These are phyloP conservation scores for Cardamine chenopodiifolia DNA, from an alignment of 345 rosid species.

Conservation along the genomic window DNA sequence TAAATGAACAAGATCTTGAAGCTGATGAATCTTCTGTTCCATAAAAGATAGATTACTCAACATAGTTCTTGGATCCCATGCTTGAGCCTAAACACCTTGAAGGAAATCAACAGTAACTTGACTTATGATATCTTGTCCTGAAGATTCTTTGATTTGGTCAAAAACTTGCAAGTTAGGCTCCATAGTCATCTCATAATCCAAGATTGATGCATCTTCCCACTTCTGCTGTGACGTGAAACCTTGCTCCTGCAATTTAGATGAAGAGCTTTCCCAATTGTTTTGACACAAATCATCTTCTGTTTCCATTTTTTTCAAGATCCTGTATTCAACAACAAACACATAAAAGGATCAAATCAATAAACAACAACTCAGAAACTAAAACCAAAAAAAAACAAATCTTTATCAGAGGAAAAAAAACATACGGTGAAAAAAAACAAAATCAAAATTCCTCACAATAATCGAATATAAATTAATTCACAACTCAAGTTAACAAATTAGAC, in stretches of 20 bases:
- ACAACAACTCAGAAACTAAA: not conserved
- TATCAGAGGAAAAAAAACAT: not conserved
- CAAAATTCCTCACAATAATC: slow-evolving; percentile 8
- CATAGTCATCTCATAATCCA: slow-evolving; percentile 52
- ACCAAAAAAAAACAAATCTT: not conserved
- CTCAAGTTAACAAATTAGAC: not conserved
- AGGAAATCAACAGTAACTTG: slow-evolving; percentile 46
- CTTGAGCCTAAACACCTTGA: slow-evolving; percentile 51
- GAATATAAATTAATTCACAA: slow-evolving; percentile 1
- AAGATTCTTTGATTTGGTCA: slow-evolving; percentile 47
- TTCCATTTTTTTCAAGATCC: slow-evolving; percentile 54
- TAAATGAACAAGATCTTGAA: slow-evolving; percentile 83
- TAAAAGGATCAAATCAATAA: slow-evolving; percentile 1
- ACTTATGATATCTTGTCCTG: slow-evolving; percentile 29
- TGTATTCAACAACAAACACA: not conserved
- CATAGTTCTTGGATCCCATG: slow-evolving; percentile 89
- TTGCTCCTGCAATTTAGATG: slow-evolving; percentile 46
- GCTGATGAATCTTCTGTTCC: slow-evolving; percentile 85
- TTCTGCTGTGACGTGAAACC: slow-evolving; percentile 52
- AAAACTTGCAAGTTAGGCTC: slow-evolving; percentile 54
- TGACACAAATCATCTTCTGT: slow-evolving; percentile 48
- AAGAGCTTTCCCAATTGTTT: slow-evolving; percentile 60
- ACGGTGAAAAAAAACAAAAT: not conserved
- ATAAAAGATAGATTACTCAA: slow-evolving; percentile 80
- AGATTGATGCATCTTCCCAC: slow-evolving; percentile 63